These are phyloP conservation scores for Colletotrichum higginsianum DNA, from an alignment of 2,329 filamentous ascomycete species.

Conservation along the genomic window DNA sequence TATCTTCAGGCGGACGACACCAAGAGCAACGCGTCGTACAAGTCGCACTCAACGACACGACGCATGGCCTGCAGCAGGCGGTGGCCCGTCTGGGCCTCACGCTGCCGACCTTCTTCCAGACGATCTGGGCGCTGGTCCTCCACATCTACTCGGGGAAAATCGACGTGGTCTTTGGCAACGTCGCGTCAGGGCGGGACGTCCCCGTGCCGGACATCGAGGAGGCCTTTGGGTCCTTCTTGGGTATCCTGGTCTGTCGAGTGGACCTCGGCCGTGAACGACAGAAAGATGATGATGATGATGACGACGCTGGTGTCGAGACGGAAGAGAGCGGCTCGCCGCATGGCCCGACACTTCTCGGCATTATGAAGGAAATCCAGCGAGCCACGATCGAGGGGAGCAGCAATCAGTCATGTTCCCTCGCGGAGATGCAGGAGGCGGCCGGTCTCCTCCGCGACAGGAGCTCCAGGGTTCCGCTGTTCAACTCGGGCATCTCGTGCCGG, in stretches of 20 bases:
- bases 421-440: background rate
- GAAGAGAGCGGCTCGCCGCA: background rate
- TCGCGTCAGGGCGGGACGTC: background rate
- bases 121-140: background rate
- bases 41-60: background rate
- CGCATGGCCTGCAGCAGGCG: background rate
- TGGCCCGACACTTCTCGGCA: background rate
- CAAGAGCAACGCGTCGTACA: background rate
- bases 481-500: background rate
- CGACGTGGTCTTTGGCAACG: background rate
- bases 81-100: background rate
- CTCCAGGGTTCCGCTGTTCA: background rate
- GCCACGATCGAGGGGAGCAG: background rate
- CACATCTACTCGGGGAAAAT: background rate
- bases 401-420: background rate
- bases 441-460: background rate
- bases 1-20: background rate
- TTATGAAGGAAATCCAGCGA: background rate
- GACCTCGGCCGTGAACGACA: background rate
- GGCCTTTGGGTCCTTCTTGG: background rate
- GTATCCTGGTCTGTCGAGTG: background rate
- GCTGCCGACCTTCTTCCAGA: background rate
- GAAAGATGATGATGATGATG: background rate
- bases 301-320: background rate
- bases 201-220: background rate